Evolutionary conservation across 169 alveolate species (phyloP).

Genomic region (Besnoitia besnoiti): DNA sequence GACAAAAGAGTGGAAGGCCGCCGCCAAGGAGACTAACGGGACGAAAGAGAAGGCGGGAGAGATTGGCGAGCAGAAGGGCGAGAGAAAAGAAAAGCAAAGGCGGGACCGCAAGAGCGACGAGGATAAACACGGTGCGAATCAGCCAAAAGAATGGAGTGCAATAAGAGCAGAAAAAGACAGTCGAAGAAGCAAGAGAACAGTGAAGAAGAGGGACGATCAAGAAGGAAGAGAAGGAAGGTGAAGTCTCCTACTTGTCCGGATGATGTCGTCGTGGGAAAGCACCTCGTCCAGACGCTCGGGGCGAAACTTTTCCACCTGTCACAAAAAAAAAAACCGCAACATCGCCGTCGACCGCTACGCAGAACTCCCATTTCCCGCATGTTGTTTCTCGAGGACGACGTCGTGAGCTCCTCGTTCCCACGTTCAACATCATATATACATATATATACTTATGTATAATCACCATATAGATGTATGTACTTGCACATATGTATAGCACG

Average conservation of each 20-base stretch:
- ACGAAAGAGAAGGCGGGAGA: too few species aligned
- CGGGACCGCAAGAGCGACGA: too few species aligned
- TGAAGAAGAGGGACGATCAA: too few species aligned
- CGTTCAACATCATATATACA: not conserved
- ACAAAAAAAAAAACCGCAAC: not conserved
- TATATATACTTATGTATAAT: too few species aligned
- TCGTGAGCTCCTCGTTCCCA: not conserved
- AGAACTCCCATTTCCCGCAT: not conserved
- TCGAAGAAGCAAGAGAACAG: conserved; percentile 16
- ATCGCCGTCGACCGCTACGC: not conserved
- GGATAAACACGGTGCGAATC: not conserved
- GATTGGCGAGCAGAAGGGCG: not conserved
- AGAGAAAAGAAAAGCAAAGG: not conserved
- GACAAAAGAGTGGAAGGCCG: too few species aligned
- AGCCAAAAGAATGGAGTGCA: conserved; percentile 88
- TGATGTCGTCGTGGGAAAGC: conserved; percentile 94
- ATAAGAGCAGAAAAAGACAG: conserved; percentile 65
- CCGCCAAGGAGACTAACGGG: too few species aligned
- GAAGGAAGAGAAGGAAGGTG: not conserved
- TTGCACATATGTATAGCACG: too few species aligned
- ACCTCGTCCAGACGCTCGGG: conserved; percentile 93
- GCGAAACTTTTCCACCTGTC: conserved; percentile 95
- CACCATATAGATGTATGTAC: too few species aligned
- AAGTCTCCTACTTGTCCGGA: conserved; percentile 86
- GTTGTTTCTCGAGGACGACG: not conserved